A percentile compares a stretch with the other conserved stretches of the same genome.
Conservation (phyloP, 371 early-diverging fungal species). For the Nematocida ironsii region DNA sequence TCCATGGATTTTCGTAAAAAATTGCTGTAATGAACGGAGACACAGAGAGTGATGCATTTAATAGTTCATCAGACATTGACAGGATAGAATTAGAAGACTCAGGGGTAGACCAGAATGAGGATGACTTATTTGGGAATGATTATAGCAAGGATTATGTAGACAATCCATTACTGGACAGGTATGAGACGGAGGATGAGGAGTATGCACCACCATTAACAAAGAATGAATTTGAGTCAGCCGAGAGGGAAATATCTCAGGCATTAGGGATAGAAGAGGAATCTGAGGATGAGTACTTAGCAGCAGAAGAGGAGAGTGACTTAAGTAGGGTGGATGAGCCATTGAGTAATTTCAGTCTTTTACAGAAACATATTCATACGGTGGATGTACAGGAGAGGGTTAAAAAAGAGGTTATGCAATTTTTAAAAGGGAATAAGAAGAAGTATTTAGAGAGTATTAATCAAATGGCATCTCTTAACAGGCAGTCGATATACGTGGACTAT, state of each 20-base stretch:
- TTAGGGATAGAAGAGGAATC: not conserved
- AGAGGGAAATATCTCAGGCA: conserved; percentile 33
- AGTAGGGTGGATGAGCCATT: not conserved
- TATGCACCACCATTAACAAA: conserved; percentile 23
- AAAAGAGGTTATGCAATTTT: conserved; percentile 56
- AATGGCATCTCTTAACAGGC: conserved; percentile 68
- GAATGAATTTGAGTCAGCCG: conserved; percentile 42
- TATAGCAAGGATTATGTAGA: conserved; percentile 47
- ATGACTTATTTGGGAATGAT: conserved; percentile 38
- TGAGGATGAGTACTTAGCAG: not conserved
- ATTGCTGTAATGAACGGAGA: conserved; percentile 43
- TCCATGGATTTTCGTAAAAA: conserved; percentile 39
- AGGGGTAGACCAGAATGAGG: conserved; percentile 21
- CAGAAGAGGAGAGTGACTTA: not conserved
- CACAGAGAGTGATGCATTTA: conserved; percentile 5
- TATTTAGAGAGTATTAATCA: conserved; percentile 64
- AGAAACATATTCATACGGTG: conserved; percentile 47
- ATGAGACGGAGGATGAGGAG: conserved; percentile 53
- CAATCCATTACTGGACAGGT: conserved; percentile 43
- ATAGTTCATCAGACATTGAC: conserved; percentile 15
- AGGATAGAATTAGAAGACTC: conserved; percentile 32
- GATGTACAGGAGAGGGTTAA: conserved; percentile 37
- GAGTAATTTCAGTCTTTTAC: conserved; percentile 10
- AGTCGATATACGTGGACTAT: conserved; percentile 66
- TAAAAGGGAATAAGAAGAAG: conserved; percentile 58